Base-by-base conservation (phyloP, 2,329 filamentous ascomycete species). In the Elsinoe perseae region DNA sequence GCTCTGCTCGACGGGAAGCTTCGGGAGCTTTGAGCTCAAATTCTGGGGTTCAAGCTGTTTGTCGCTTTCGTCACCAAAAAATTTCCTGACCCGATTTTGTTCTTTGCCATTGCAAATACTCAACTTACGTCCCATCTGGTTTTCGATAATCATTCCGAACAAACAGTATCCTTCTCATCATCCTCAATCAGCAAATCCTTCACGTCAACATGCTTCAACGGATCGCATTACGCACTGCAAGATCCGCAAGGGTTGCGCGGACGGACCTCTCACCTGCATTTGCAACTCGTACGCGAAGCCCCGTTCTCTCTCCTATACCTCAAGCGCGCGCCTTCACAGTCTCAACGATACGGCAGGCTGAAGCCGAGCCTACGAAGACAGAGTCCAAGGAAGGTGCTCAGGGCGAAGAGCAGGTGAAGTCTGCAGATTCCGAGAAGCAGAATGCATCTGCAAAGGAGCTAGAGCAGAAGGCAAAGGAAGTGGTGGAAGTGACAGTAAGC, bases 401-500 rank as follows among this genome's bases (percentile, higher is more conserved):
- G 43, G 58, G 38, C 23, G 58, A 61, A 21, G 61, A 73, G 56
- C 64, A 70, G 38, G 69, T 70, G 54, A 65, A 66, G 48, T 65
- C 65, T 27, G 63, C 68, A 59, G 42, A 34, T 16, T 62, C 70
- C 38, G 74, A 75, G 65, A 76, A 77, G 58, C 72, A 76, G 53
- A 75, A 78, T 50, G 72, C 76, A 30, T 57, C 80, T 44, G 80
- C 81, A 70, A 83, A 83, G 70, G 82, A 89, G 71, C 70, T 89
- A 4, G 85, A 89, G 70, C 77, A 80, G 59, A 87, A 86, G 72
- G 82, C 85, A 64, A 83, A 81, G 72, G 86, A 90, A 70, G 78
- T 82, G 42, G 68, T 87, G 60, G 90, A 96, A 50, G 80, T 95
- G 73, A 97, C 96, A 84, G 92, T 95, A 75, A 56, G 67, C 32